Conservation (phyloP, 139 green algal species). For the Tetradesmus lagerheimii region DNA sequence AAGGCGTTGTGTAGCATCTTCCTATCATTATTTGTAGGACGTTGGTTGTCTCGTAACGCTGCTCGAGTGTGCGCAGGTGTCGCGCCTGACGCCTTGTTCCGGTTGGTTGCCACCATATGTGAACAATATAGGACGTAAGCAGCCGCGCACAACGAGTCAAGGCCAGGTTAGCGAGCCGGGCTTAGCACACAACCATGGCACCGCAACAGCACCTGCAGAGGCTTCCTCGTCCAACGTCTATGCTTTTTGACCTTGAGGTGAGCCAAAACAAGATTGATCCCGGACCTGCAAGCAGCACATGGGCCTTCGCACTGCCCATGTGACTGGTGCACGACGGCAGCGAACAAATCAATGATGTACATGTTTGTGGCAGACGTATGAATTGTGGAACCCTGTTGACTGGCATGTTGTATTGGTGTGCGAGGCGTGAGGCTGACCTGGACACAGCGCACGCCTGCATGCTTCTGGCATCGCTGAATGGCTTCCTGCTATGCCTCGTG, state of each 20-base stretch:
- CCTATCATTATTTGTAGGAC: not conserved
- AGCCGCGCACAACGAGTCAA: too few relatives aligned
- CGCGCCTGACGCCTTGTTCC: not conserved
- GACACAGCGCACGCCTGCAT: not conserved
- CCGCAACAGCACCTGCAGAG: not conserved
- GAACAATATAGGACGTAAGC: not conserved
- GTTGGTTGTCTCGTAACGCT: not conserved
- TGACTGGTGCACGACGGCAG: not conserved
- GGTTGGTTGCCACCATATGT: too few relatives aligned
- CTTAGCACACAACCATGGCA: not conserved
- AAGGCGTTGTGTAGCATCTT: not conserved
- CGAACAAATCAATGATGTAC: too few relatives aligned
- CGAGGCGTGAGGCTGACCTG: not conserved
- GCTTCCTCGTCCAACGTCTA: not conserved
- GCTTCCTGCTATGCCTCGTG: too few relatives aligned
- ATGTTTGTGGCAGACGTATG: too few relatives aligned
- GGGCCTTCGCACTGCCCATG: not conserved
- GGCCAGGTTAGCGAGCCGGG: not conserved
- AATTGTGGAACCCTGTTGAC: too few relatives aligned
- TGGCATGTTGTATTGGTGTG: not conserved
- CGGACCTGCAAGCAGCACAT: not conserved
- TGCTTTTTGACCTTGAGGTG: conserved; percentile 43
- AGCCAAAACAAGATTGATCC: not conserved
- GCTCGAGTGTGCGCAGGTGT: not conserved
- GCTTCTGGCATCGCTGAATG: too few relatives aligned